Conservation (phyloP, 2,329 filamentous ascomycete genomes). For the Gyromitra esculenta region DNA sequence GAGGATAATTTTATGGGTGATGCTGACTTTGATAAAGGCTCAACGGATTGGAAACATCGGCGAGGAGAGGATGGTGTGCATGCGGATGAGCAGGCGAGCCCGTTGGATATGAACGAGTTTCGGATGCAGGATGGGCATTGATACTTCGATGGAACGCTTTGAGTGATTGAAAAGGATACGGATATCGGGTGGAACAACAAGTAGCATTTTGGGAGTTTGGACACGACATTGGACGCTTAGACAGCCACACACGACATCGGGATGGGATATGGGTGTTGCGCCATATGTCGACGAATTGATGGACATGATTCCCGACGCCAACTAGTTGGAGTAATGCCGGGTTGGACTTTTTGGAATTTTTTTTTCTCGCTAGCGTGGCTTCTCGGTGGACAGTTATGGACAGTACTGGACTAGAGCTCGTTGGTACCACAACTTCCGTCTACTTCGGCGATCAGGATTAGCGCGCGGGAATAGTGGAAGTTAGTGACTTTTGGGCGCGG, state of each 20-base stretch:
- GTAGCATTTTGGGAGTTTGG: constrained; percentile 9
- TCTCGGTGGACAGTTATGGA: not conserved
- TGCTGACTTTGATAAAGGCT: constrained; percentile 55
- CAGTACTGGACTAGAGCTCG: constrained; percentile 2
- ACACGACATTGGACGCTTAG: constrained; percentile 3
- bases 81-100: constrained; percentile 21
- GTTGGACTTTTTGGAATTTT: constrained; percentile 33
- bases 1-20: constrained; percentile 6
- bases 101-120: constrained; percentile 44
- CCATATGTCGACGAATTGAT: constrained; percentile 33
- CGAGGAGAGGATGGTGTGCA: constrained; percentile 56
- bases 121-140: constrained; percentile 53
- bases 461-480: not conserved
- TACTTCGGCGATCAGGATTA: not conserved
- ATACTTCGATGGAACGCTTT: constrained; percentile 7
- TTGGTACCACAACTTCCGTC: constrained; percentile 10
- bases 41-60: constrained; percentile 56
- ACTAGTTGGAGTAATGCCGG: constrained; percentile 35
- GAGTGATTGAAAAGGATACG: constrained; percentile 6
- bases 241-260: constrained; percentile 33
- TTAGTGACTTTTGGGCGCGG: constrained; percentile 45
- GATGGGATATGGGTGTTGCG: constrained; percentile 20
- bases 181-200: constrained; percentile 1
- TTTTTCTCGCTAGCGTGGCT: constrained; percentile 11
- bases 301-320: constrained; percentile 23